Evolutionary conservation across 306 rosid genomes (phyloP).

Genomic region (Cucurbita maxima): DNA sequence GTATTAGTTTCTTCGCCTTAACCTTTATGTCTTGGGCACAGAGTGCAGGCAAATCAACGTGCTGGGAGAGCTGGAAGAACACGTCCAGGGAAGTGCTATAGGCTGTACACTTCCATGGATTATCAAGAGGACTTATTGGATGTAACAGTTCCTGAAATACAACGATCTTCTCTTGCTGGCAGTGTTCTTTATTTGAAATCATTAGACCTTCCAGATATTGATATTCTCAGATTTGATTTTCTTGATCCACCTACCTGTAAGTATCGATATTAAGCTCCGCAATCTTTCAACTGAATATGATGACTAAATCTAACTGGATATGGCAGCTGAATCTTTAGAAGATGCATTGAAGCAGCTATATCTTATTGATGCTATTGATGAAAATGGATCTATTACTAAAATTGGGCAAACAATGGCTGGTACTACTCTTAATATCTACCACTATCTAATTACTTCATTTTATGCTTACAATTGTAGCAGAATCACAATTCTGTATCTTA

Average conservation of each 20-base stretch:
- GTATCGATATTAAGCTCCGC: background rate
- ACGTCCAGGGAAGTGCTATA: constrained; percentile 90
- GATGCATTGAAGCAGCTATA: constrained; percentile 91
- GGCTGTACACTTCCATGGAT: constrained; percentile 53
- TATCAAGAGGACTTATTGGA: constrained; percentile 71
- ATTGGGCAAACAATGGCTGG: constrained; percentile 92
- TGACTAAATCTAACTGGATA: constrained; percentile 20
- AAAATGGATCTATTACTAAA: constrained; percentile 63
- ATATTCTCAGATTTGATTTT: constrained; percentile 83
- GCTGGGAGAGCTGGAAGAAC: constrained; percentile 98
- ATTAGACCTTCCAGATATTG: constrained; percentile 83
- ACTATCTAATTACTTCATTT: background rate
- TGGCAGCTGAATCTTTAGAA: constrained; percentile 76
- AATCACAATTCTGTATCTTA: background rate
- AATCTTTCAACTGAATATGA: constrained; percentile 1
- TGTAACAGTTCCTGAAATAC: constrained; percentile 91
- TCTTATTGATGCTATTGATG: constrained; percentile 87
- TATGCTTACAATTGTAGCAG: background rate
- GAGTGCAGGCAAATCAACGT: constrained; percentile 96
- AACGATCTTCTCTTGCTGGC: constrained; percentile 86
- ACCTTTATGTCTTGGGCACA: constrained; percentile 18
- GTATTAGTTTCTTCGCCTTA: background rate
- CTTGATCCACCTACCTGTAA: constrained; percentile 81
- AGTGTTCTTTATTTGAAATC: constrained; percentile 95
- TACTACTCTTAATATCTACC: constrained; percentile 7